Conservation (phyloP, 805 yeast species). For the Candida michaelii region DNA sequence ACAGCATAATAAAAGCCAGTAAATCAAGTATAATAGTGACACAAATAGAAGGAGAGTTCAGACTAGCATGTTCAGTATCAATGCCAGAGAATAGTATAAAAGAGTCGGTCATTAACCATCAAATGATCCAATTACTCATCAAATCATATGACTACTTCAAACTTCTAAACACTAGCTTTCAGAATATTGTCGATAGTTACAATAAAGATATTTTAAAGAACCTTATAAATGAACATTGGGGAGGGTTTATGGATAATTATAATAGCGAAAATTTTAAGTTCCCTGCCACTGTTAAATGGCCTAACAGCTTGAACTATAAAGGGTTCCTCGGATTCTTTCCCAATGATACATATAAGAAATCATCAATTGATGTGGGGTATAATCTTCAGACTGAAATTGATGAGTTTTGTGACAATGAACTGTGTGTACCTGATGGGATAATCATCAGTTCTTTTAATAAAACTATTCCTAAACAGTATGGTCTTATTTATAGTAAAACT, state of each 20-base stretch:
- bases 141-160: conserved; percentile 26
- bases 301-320: conserved; percentile 31
- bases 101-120: conserved; percentile 24
- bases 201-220: conserved; percentile 18
- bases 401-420: conserved; percentile 4
- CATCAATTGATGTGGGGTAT: conserved; percentile 23
- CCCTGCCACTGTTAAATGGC: conserved; percentile 33
- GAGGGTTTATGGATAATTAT: conserved; percentile 24
- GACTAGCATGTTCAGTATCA: conserved; percentile 28
- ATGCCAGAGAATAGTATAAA: conserved; percentile 15
- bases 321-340: conserved; percentile 36
- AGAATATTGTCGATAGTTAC: conserved; percentile 16
- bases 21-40: conserved; percentile 26
- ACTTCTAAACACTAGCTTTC: conserved; percentile 27
- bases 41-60: conserved; percentile 25
- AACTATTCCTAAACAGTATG: conserved; percentile 29
- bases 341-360: conserved; percentile 24
- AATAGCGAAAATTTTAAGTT: conserved; percentile 22
- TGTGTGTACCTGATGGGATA: conserved; percentile 19
- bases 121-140: conserved; percentile 23
- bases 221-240: conserved; percentile 28
- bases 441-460: conserved; percentile 29
- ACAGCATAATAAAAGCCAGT: conserved; percentile 22
- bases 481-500: conserved; percentile 22
- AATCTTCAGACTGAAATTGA: conserved; percentile 20